A percentile compares a stretch with the other conserved stretches of the same genome.
phyloP scores from a whole-genome alignment of 768 basidiomycete species.

The Lactifluus volemus region DNA sequence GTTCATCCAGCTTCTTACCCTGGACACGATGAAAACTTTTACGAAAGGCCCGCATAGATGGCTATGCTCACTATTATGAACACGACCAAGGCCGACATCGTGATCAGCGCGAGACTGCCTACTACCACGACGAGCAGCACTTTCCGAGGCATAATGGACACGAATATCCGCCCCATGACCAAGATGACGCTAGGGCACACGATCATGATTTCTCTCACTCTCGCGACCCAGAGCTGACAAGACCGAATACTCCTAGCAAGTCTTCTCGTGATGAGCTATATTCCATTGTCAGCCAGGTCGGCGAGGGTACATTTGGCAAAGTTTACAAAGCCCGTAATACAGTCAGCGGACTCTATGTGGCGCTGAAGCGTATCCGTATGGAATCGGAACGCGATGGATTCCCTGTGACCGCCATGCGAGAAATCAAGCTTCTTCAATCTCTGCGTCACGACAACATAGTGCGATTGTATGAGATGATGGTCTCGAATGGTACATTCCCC shows the following conservation, averaged over 20 bases:
- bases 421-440: conserved; percentile 94
- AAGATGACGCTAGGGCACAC: neutral
- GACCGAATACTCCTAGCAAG: conserved; percentile 17
- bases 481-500: conserved; percentile 69
- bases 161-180: conserved; percentile 13
- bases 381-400: conserved; percentile 97
- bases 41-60: conserved; percentile 3
- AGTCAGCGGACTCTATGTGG: conserved; percentile 68
- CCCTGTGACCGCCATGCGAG: conserved; percentile 97
- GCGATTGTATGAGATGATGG: conserved; percentile 95
- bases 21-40: conserved; percentile 1
- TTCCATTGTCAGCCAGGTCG: conserved; percentile 85
- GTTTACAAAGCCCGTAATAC: conserved; percentile 93
- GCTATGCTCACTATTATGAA: conserved; percentile 10
- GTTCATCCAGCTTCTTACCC: conserved; percentile 2
- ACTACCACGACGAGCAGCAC: conserved; percentile 11
- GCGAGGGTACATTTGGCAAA: conserved; percentile 97
- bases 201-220: conserved; percentile 8
- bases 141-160: conserved; percentile 14
- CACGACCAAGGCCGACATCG: conserved; percentile 13
- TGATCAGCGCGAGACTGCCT: conserved; percentile 1
- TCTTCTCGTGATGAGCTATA: conserved; percentile 51
- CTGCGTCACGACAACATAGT: conserved; percentile 87
- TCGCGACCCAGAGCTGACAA: conserved; percentile 6
- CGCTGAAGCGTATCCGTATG: conserved; percentile 95